Conservation (phyloP, 495 filamentous ascomycete genomes). For the Neohortaea acidophila region DNA sequence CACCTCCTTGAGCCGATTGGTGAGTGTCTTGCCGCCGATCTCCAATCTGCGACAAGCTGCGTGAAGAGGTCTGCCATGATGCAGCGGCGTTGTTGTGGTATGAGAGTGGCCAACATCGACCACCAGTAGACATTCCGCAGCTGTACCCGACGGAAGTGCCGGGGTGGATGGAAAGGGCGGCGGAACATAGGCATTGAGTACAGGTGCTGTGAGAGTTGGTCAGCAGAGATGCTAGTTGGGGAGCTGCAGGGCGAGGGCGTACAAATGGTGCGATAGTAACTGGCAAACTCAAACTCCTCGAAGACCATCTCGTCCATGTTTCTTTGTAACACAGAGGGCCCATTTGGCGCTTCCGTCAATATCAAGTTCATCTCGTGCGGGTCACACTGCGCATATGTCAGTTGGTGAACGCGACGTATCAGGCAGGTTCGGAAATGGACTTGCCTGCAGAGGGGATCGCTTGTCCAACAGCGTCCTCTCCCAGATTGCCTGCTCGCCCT, state of each 20-base stretch:
- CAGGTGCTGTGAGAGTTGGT: conserved; percentile 34
- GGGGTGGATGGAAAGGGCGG: conserved; percentile 40
- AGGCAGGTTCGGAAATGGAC: conserved; percentile 10
- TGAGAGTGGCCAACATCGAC: conserved; percentile 89
- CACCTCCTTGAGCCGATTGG: conserved; percentile 84
- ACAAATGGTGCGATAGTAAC: conserved; percentile 64
- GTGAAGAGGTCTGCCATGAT: conserved; percentile 67
- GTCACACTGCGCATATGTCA: conserved; percentile 38
- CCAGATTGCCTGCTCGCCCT: conserved; percentile 91
- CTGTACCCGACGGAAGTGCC: conserved; percentile 28
- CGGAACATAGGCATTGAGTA: conserved; percentile 69
- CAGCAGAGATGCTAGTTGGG: not conserved
- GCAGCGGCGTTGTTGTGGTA: conserved; percentile 78
- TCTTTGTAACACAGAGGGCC: conserved; percentile 59
- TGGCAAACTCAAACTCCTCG: conserved; percentile 91
- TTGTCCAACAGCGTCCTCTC: conserved; percentile 74
- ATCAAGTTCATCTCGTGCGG: conserved; percentile 69
- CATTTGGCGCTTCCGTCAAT: conserved; percentile 84
- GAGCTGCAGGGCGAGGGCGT: conserved; percentile 24
- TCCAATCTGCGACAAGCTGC: conserved; percentile 72
- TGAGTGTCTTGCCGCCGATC: conserved; percentile 81
- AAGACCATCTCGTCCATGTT: conserved; percentile 95
- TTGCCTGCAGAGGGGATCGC: conserved; percentile 39
- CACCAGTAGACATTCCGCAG: conserved; percentile 69
- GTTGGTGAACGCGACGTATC: not conserved